These are phyloP conservation scores for Fraxinus greggii DNA, from an alignment of 305 asterid genomes.

Conservation along the genomic window DNA sequence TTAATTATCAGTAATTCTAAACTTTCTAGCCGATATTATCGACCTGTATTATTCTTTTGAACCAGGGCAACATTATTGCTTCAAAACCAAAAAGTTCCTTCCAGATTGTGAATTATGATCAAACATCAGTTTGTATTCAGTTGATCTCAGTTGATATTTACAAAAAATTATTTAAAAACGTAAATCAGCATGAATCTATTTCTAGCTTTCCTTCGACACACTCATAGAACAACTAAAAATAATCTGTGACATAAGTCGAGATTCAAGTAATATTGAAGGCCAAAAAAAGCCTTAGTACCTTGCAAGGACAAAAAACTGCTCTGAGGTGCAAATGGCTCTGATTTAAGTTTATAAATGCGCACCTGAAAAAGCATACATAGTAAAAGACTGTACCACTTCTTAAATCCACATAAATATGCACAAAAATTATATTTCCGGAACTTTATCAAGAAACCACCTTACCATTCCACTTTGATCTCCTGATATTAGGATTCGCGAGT, in stretches of 20 bases:
- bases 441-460: constrained; percentile 28
- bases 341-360: constrained; percentile 65
- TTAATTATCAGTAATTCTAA: not conserved
- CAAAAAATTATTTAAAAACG: not conserved
- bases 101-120: not conserved
- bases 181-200: not conserved
- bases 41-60: not conserved
- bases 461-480: constrained; percentile 94
- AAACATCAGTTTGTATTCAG: not conserved
- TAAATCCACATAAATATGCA: constrained; percentile 6
- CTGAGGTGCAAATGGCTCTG: constrained; percentile 72
- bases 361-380: constrained; percentile 49
- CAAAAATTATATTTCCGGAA: not conserved
- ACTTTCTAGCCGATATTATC: not conserved
- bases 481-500: constrained; percentile 57
- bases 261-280: not conserved
- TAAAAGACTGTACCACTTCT: constrained; percentile 10
- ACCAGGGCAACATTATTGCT: not conserved
- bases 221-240: not conserved
- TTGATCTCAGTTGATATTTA: not conserved
- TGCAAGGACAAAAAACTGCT: constrained; percentile 62
- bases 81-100: not conserved
- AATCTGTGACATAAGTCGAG: not conserved
- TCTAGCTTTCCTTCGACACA: not conserved
- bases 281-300: constrained; percentile 45